A percentile compares a stretch with the other conserved stretches of the same genome.
Conservation (phyloP, 805 yeast species). For the Yamadazyma laniorum region DNA sequence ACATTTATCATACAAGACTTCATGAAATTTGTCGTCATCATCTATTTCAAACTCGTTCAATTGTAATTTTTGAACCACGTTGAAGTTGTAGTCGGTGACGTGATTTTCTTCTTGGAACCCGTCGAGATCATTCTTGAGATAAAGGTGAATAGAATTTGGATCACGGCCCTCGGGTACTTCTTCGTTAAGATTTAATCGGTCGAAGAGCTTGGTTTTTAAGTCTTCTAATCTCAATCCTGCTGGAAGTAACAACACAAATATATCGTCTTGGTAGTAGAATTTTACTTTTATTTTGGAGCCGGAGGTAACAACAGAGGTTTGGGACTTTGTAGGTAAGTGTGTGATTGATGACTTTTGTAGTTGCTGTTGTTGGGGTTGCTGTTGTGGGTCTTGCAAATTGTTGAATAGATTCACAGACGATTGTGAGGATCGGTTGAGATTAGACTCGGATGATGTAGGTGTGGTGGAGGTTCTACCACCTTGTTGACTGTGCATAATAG, state of each 20-base stretch:
- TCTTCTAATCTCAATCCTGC: constrained; percentile 47
- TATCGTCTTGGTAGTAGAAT: constrained; percentile 77
- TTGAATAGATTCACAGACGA: constrained; percentile 9
- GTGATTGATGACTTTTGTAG: not conserved
- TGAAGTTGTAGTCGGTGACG: constrained; percentile 27
- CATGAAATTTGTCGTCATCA: constrained; percentile 39
- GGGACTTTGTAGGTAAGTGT: not conserved
- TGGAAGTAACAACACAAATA: constrained; percentile 66
- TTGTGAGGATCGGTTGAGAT: constrained; percentile 13
- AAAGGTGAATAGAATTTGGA: constrained; percentile 30
- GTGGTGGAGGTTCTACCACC: constrained; percentile 23
- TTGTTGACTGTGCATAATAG: constrained; percentile 24
- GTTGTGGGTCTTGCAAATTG: constrained; percentile 17
- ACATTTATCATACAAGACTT: constrained; percentile 41
- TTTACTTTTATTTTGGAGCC: constrained; percentile 56
- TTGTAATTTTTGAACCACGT: constrained; percentile 23
- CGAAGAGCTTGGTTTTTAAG: constrained; percentile 49
- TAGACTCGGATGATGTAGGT: constrained; percentile 25
- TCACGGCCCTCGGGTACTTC: constrained; percentile 22
- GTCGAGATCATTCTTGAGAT: constrained; percentile 42
- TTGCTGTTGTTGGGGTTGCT: constrained; percentile 15
- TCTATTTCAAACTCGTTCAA: constrained; percentile 37
- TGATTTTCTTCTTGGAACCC: constrained; percentile 33
- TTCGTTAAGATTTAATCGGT: constrained; percentile 40
- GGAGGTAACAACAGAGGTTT: constrained; percentile 1